Conservation (phyloP, 2,329 filamentous ascomycete genomes). For the Penicillium sp. region DNA sequence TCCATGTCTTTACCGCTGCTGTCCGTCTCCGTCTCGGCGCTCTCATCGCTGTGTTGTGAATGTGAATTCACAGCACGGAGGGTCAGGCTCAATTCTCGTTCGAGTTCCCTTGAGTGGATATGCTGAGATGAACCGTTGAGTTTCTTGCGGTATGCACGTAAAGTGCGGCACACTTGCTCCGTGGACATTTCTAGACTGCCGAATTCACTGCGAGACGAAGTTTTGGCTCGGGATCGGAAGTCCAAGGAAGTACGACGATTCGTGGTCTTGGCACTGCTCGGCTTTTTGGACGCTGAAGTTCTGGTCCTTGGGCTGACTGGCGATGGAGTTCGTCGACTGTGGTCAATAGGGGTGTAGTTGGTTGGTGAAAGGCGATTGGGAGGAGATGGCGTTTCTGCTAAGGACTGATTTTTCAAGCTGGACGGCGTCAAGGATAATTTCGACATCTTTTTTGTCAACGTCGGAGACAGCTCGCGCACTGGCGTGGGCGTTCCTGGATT, state of each 20-base stretch:
- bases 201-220: constrained; percentile 36
- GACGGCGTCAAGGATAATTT: constrained; percentile 45
- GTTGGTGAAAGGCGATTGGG: constrained; percentile 31
- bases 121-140: constrained; percentile 46
- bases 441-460: constrained; percentile 51
- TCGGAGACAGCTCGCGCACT: constrained; percentile 45
- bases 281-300: constrained; percentile 24
- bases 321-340: constrained; percentile 35
- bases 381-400: constrained; percentile 30
- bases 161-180: constrained; percentile 53
- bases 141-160: constrained; percentile 56
- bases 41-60: constrained; percentile 26
- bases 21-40: constrained; percentile 34
- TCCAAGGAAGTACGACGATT: constrained; percentile 47
- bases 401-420: constrained; percentile 26
- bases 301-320: constrained; percentile 35
- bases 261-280: constrained; percentile 25
- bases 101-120: constrained; percentile 50
- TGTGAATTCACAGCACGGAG: constrained; percentile 32
- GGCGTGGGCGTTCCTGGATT: constrained; percentile 41
- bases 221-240: constrained; percentile 45
- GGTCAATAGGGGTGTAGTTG: constrained; percentile 22
- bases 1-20: constrained; percentile 37
- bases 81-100: constrained; percentile 50
- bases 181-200: constrained; percentile 49